These are phyloP conservation scores for Tillandsia leiboldiana DNA, from an alignment of 176 grass and related monocot genomes.

Conservation along the genomic window DNA sequence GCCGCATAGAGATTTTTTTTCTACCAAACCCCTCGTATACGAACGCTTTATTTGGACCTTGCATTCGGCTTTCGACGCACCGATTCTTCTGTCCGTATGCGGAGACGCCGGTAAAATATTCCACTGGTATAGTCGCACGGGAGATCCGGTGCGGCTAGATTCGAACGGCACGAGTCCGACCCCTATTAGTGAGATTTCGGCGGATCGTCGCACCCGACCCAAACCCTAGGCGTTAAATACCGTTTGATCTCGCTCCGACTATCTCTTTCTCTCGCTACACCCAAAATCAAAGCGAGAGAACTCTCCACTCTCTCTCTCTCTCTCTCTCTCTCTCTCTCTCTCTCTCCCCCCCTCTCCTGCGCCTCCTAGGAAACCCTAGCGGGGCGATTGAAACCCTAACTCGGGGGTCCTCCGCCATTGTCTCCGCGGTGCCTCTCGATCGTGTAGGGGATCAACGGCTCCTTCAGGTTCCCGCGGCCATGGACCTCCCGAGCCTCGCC, in stretches of 20 bases:
- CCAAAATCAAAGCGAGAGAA: too few species aligned
- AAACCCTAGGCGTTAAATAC: conserved; percentile 97
- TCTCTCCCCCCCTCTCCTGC: conserved; percentile 24
- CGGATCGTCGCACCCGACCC: not conserved
- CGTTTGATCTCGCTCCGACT: conserved; percentile 8
- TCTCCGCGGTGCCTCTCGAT: not conserved
- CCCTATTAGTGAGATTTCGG: not conserved
- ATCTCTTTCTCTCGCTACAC: conserved; percentile 9
- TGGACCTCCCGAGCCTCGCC: conserved; percentile 81
- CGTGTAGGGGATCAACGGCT: not conserved
- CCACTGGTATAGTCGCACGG: not conserved
- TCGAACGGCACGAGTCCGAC: not conserved
- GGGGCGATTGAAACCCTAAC: conserved; percentile 12
- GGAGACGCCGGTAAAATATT: not conserved
- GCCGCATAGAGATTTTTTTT: too few species aligned
- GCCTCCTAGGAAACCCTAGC: conserved; percentile 18
- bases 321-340: conserved; percentile 7
- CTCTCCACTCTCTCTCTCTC: too few species aligned
- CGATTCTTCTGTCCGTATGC: not conserved
- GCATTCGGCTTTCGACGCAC: too few species aligned
- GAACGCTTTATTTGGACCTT: too few species aligned
- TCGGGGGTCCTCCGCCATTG: not conserved
- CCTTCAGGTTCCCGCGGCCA: conserved; percentile 17
- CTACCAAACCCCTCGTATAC: too few species aligned
- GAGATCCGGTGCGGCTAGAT: not conserved